Evolutionary conservation across 352 stramenopile species (phyloP).

Genomic region (Globisporangium mamillatum): DNA sequence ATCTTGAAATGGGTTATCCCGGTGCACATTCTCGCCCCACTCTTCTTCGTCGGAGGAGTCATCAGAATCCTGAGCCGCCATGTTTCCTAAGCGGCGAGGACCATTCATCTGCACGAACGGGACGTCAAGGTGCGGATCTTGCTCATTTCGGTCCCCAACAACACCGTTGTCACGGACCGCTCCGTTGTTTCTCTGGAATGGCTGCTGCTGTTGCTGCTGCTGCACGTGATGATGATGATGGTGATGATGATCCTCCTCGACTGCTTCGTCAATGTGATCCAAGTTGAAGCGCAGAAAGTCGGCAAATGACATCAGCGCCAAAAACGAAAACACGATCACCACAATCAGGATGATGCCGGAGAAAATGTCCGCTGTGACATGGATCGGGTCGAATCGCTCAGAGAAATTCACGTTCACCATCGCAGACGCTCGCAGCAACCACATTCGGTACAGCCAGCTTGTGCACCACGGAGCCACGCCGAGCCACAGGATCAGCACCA

Average conservation of each 20-base stretch:
- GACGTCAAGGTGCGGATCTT: slow-evolving; percentile 27
- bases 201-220: slow-evolving; percentile 3
- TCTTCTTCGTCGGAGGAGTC: slow-evolving; percentile 61
- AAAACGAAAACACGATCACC: slow-evolving; percentile 92
- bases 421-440: slow-evolving; percentile 83
- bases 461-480: slow-evolving; percentile 88
- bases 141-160: slow-evolving; percentile 15
- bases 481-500: slow-evolving; percentile 87
- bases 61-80: slow-evolving; percentile 42
- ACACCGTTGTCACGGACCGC: slow-evolving; percentile 3
- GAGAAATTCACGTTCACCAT: slow-evolving; percentile 86
- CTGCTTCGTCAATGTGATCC: slow-evolving; percentile 77
- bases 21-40: slow-evolving; percentile 18
- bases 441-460: slow-evolving; percentile 94
- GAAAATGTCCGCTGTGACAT: slow-evolving; percentile 85
- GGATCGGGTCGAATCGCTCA: slow-evolving; percentile 65
- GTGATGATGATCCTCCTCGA: slow-evolving; percentile 35
- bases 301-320: slow-evolving; percentile 93
- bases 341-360: slow-evolving; percentile 89
- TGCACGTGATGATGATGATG: slow-evolving; percentile 16
- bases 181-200: slow-evolving; percentile 8
- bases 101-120: slow-evolving; percentile 36
- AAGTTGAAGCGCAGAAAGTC: slow-evolving; percentile 92
- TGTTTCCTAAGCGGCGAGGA: slow-evolving; percentile 30
- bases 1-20: slow-evolving; percentile 34